Conservation (phyloP, 129 eudicot genomes). For the Gnaphalium uliginosum region DNA sequence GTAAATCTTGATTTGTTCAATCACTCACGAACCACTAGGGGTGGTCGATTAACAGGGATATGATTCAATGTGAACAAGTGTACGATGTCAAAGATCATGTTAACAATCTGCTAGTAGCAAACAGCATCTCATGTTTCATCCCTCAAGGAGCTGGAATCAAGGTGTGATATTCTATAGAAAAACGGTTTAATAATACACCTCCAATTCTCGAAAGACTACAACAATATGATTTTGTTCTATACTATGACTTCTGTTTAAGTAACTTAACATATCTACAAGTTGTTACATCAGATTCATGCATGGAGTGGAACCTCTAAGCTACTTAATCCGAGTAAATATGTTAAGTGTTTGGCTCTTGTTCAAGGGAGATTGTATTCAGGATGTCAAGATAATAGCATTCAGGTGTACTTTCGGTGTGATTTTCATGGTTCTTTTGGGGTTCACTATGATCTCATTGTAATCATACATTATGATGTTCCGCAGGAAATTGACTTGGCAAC, state of each 20-base stretch:
- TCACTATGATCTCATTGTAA: not conserved
- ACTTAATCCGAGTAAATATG: conserved; percentile 59
- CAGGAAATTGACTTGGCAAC: conserved; percentile 79
- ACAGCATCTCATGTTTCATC: conserved; percentile 68
- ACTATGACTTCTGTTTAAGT: not conserved
- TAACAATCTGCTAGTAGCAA: conserved; percentile 59
- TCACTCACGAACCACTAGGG: conserved; percentile 40
- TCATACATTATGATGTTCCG: conserved; percentile 14
- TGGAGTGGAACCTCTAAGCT: conserved; percentile 75
- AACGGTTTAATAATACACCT: not conserved
- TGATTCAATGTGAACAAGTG: conserved; percentile 60
- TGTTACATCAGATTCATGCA: conserved; percentile 58
- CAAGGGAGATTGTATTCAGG: conserved; percentile 78
- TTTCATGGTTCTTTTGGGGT: not conserved
- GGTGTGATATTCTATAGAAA: conserved; percentile 45
- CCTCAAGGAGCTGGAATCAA: conserved; percentile 84
- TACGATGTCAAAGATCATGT: conserved; percentile 83
- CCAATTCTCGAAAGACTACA: not conserved
- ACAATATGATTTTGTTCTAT: not conserved
- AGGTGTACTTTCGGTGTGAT: conserved; percentile 35
- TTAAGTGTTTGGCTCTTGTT: conserved; percentile 67
- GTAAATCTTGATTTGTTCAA: conserved; percentile 6
- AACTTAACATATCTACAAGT: not conserved
- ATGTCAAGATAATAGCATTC: conserved; percentile 79
- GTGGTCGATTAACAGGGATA: conserved; percentile 56